Conservation (phyloP, 257 asterid species). For the Solanum chilense region DNA sequence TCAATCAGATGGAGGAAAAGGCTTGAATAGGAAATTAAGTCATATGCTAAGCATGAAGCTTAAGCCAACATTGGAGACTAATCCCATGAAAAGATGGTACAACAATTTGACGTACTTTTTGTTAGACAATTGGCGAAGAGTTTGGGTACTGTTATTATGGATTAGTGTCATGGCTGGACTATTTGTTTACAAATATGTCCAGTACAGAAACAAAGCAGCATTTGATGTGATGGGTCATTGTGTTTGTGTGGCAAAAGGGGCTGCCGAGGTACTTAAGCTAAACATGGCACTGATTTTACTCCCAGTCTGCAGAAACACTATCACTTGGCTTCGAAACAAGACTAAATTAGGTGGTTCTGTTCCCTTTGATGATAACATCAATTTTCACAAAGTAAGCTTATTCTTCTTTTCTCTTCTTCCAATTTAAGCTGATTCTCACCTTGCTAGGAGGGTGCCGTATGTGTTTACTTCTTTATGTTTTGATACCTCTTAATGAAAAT, state of each 20-base stretch:
- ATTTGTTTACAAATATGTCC: constrained; percentile 59
- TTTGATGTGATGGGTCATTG: constrained; percentile 73
- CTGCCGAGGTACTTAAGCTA: constrained; percentile 82
- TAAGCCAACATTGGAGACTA: constrained; percentile 38
- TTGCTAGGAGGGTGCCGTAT: background rate
- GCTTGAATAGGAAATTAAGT: constrained; percentile 58
- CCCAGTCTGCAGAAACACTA: constrained; percentile 82
- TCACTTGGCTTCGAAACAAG: constrained; percentile 87
- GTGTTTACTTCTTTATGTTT: background rate
- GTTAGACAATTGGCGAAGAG: constrained; percentile 83
- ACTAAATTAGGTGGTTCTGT: constrained; percentile 47
- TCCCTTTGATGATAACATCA: constrained; percentile 80
- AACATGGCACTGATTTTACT: constrained; percentile 83
- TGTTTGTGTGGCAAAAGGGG: constrained; percentile 89
- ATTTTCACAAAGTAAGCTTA: constrained; percentile 60
- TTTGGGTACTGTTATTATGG: constrained; percentile 88
- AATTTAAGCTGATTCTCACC: background rate
- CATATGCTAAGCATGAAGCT: constrained; percentile 81
- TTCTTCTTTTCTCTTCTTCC: background rate
- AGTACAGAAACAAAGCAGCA: constrained; percentile 42
- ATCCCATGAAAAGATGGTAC: constrained; percentile 33
- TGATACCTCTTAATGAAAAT: background rate
- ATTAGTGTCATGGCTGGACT: constrained; percentile 71
- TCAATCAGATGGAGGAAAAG: constrained; percentile 28
- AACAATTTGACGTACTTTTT: constrained; percentile 43